Evolutionary conservation across 108 stramenopile species (phyloP).

Genomic region (Nannochloropsis granulata): DNA sequence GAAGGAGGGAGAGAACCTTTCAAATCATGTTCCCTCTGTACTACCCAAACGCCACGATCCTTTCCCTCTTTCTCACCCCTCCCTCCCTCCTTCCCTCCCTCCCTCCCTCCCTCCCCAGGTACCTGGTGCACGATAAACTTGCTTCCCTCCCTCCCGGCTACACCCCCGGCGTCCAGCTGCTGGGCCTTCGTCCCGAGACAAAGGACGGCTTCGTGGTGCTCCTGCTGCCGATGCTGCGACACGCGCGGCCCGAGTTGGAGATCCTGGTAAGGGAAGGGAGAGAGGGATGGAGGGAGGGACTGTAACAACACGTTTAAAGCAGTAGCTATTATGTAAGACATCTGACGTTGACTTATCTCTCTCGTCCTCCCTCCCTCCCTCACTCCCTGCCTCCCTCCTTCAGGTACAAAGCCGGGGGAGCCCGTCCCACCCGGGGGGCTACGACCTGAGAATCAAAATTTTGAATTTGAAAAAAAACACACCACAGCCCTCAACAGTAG

Average conservation of each 20-base stretch:
- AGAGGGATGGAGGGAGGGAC: not conserved
- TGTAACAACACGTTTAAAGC: not conserved
- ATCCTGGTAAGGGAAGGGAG: not conserved
- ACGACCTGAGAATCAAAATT: not conserved
- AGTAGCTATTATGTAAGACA: not conserved
- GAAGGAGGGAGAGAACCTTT: not conserved
- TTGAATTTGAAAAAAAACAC: not conserved
- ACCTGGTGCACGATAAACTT: not conserved
- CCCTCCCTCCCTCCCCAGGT: not conserved
- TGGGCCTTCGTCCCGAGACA: not conserved
- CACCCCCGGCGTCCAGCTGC: not conserved
- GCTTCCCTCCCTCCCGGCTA: not conserved
- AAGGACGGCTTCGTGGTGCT: not conserved
- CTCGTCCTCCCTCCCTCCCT: not conserved
- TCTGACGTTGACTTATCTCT: not conserved
- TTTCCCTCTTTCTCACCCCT: no score
- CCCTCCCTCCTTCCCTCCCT: not conserved
- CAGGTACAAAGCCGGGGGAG: not conserved
- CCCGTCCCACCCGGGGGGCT: not conserved
- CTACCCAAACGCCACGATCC: not conserved
- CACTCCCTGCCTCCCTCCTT: not conserved
- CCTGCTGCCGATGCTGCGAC: not conserved
- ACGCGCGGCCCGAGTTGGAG: not conserved
- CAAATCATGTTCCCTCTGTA: not conserved
- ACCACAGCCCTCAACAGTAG: not conserved